Evolutionary conservation across 352 stramenopile genomes (phyloP).

Genomic region (Globisporangium takayamanum): DNA sequence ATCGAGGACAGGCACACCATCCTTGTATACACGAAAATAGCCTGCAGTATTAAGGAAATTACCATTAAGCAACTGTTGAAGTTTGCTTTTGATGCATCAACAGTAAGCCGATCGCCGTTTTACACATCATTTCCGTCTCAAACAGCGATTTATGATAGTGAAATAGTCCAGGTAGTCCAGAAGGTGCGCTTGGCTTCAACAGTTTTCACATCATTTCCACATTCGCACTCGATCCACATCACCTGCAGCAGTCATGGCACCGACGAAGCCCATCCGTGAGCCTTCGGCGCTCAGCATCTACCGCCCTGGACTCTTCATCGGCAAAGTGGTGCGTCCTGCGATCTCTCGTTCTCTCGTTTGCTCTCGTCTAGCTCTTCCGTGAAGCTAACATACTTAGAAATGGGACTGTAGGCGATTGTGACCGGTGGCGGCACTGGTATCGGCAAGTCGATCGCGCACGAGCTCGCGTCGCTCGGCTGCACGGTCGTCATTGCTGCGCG

Average conservation of each 20-base stretch:
- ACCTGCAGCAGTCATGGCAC: neutral
- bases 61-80: too few species aligned
- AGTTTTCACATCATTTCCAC: too few species aligned
- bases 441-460: constrained; percentile 73
- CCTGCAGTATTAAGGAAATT: too few species aligned
- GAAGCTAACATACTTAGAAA: neutral
- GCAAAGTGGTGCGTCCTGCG: constrained; percentile 59
- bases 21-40: constrained; percentile 11
- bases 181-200: too few species aligned
- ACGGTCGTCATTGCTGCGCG: constrained; percentile 78
- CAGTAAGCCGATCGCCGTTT: too few species aligned
- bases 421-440: constrained; percentile 86
- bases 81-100: too few species aligned
- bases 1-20: too few species aligned
- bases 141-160: too few species aligned
- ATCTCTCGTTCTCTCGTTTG: neutral
- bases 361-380: neutral
- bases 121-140: too few species aligned
- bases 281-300: constrained; percentile 50
- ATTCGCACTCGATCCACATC: too few species aligned
- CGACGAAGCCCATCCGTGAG: constrained; percentile 31
- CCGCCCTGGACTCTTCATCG: constrained; percentile 52
- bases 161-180: too few species aligned
- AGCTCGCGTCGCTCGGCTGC: constrained; percentile 70
- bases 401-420: constrained; percentile 49